These are phyloP conservation scores for Phlebopus sp. DNA, from an alignment of 1,284 basidiomycete species.

Conservation along the genomic window DNA sequence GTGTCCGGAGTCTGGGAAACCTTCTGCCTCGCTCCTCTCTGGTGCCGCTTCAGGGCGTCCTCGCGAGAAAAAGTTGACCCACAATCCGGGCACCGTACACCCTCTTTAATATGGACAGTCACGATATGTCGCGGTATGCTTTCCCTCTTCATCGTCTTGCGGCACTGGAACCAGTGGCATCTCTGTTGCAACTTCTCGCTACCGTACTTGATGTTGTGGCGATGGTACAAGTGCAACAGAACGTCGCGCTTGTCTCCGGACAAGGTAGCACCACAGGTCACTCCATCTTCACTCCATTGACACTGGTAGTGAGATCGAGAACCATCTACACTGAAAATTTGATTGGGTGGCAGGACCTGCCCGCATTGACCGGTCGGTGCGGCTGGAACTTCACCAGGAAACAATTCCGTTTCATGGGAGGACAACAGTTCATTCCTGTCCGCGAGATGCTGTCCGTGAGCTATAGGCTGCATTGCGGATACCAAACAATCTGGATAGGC, in stretches of 20 bases:
- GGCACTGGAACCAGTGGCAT: constrained; percentile 19
- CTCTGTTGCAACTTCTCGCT: constrained; percentile 19
- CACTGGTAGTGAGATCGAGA: constrained; percentile 6
- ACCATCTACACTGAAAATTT: background rate
- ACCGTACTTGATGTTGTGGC: constrained; percentile 14
- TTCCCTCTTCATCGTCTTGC: constrained; percentile 20
- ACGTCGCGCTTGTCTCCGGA: constrained; percentile 16
- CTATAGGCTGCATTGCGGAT: no score
- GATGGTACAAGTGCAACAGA: constrained; percentile 14
- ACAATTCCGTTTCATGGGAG: background rate
- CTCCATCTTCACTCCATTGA: constrained; percentile 11
- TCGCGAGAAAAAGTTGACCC: constrained; percentile 24
- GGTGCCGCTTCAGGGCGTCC: constrained; percentile 25
- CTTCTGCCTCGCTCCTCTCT: constrained; percentile 15
- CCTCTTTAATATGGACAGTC: constrained; percentile 19
- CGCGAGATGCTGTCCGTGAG: no score
- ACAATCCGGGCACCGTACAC: constrained; percentile 9
- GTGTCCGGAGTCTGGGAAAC: constrained; percentile 1
- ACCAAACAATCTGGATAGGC: no score
- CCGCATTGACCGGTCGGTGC: background rate
- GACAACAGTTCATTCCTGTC: background rate
- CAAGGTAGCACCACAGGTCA: constrained; percentile 5
- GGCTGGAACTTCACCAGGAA: background rate
- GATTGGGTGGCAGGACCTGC: background rate
- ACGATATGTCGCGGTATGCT: constrained; percentile 24